Base-by-base conservation (phyloP, 371 early-diverging fungal genomes). In the Rhizopus arrhizus region DNA sequence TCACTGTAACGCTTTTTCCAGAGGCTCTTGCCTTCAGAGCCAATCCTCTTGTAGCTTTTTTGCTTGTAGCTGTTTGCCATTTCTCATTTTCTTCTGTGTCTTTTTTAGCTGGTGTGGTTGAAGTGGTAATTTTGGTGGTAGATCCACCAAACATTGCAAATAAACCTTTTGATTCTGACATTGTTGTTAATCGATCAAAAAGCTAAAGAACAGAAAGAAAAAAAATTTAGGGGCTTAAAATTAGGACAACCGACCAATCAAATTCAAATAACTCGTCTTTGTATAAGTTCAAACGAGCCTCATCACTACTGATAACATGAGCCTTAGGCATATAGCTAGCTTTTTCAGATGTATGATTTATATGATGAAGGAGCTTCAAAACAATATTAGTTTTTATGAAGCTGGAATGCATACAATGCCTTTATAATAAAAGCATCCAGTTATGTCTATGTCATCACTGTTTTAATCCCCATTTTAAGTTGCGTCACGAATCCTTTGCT, bases 131-230 rank as follows among this genome's bases (percentile, higher is more conserved):
- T 40, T 40, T 40, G 8, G 8, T 2, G 0, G 40, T 40, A 3
- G 29, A 28, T 10, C 63, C 76, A 57, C 76, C 76, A 64, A 75
- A 75, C 70, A 75, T 60, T 56, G 69, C 61, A 35, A 66, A 56
- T 22, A 75, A 38, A n/a, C 76, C 76, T 22, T 66, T 66, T 32
- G 32, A 54, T 12, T 62, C 63, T 41, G 53, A 33, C 65, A 65
- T 60, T 29, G 2, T 40, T 10, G 9, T 29, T 28, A 32, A 55
- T 55, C 41, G 41, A 55, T 42, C 41, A 16, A 55, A 42, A 41
- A 35, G 15, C 32, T 15, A 53, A 35, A 53, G 16, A 53, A 50
- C n/a, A 29, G 28, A 50, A 50, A 50, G 28, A 29, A 50, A 16
- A 47, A 47, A 47, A 40, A 40, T 1, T 40, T 40, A 40, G 40